phyloP scores from a whole-genome alignment of 1,284 basidiomycete genomes.

The Pascua guehoae region DNA sequence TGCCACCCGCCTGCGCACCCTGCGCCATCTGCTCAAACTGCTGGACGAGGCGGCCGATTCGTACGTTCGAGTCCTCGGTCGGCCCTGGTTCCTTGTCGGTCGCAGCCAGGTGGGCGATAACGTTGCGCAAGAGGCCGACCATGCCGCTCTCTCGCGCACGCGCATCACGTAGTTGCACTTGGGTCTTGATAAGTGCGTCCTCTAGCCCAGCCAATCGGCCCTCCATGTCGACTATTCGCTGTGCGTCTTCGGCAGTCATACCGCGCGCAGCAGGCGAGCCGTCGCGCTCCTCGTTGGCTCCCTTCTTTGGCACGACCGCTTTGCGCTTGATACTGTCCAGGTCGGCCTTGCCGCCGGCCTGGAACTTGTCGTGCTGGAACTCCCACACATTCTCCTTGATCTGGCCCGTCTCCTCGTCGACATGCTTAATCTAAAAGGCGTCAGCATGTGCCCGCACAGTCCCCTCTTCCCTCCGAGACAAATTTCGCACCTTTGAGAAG shows the following conservation, averaged over 20 bases:
- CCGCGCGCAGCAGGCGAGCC: slow-evolving; percentile 32
- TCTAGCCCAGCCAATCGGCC: slow-evolving; percentile 33
- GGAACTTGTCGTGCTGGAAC: slow-evolving; percentile 92
- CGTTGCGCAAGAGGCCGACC: slow-evolving; percentile 32
- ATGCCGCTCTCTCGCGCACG: slow-evolving; percentile 30
- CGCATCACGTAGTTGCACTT: slow-evolving; percentile 30
- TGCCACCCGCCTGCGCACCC: background rate
- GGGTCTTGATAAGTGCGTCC: slow-evolving; percentile 29
- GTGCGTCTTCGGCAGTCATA: slow-evolving; percentile 27
- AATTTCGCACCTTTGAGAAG: slow-evolving; percentile 74
- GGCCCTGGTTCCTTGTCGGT: slow-evolving; percentile 16
- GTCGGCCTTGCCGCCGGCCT: slow-evolving; percentile 74
- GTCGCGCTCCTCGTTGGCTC: slow-evolving; percentile 24
- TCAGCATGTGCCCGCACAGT: background rate
- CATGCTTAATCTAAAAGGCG: slow-evolving; percentile 39
- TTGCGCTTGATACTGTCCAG: slow-evolving; percentile 94
- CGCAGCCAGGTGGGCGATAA: slow-evolving; percentile 31
- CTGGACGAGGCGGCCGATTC: slow-evolving; percentile 8
- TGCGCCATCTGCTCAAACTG: slow-evolving; percentile 11
- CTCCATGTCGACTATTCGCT: slow-evolving; percentile 37
- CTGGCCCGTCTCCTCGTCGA: slow-evolving; percentile 38
- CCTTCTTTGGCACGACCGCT: slow-evolving; percentile 57
- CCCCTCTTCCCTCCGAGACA: background rate
- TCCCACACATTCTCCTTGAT: slow-evolving; percentile 66
- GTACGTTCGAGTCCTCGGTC: background rate